Evolutionary conservation across 257 asterid genomes (phyloP), one percentile per base, ranked within the genome.

Genomic region (Paulownia fortunei): DNA sequence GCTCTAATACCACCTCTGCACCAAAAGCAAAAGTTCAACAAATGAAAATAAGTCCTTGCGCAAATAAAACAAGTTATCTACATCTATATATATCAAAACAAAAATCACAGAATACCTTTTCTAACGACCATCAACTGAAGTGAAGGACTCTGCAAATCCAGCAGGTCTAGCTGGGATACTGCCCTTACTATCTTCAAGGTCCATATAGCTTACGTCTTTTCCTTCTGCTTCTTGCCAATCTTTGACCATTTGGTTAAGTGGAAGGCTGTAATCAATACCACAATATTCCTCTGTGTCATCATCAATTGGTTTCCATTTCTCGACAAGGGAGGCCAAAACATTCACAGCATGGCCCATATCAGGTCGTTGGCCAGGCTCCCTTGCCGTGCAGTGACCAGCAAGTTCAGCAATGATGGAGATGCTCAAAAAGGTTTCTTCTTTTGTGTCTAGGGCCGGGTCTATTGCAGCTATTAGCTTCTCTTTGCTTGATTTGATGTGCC

Each of bases 211-310:
- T 41, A 49, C 63, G 56, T 87, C 93, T n/a, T 88, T 85, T 12
- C 90, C 95, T 73, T 94, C 98, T 0, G 92, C 78, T 64, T 92
- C 96, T 83, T 92, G 97, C 98, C 97, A 94, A 26, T 84, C 94
- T 83, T 92, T 92, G 8, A 94, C 98, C 98, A 94, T 92, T 81
- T 94, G 97, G 78, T 85, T 86, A n/a, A 94, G 89, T 6, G 98
- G 98, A 16, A 94, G 98, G 77, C 93, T 94, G 26, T 94, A 94
- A 69, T 94, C 98, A 4, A 92, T 94, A 2, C 98, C 98, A 69
- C 94, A 83, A 52, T 83, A 94, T 26, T 89, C 98, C 84, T 90
- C 97, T 0, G 84, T 82, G 19, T 90, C 97, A 58, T 88, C 88
- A 19, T 84, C 90, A 0, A 85, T 75, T 0, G 98, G 97, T 76